phyloP scores from a whole-genome alignment of 305 asterid species.

The Vinca major region DNA sequence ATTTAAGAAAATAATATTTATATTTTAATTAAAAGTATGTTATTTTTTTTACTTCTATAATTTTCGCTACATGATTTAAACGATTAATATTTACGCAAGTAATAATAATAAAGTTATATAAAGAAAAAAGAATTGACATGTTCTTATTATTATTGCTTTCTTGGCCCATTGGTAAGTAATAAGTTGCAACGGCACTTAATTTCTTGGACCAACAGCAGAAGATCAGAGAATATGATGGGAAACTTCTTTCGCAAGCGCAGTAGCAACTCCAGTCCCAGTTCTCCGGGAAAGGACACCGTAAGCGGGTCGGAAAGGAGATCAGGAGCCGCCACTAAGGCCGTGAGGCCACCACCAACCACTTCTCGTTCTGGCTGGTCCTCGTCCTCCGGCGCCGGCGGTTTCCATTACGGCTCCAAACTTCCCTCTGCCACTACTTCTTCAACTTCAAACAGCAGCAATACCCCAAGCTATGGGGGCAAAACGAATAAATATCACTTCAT shows the following conservation, averaged over 20 bases:
- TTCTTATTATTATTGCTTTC: too few relatives aligned
- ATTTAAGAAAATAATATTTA: too few relatives aligned
- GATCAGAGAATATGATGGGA: background rate
- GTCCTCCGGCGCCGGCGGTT: background rate
- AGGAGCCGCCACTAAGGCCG: too few relatives aligned
- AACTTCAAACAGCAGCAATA: background rate
- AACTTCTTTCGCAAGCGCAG: background rate
- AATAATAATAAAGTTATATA: too few relatives aligned
- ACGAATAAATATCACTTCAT: conserved; percentile 24
- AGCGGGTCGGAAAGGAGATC: too few relatives aligned
- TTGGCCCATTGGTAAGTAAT: too few relatives aligned
- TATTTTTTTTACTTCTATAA: too few relatives aligned
- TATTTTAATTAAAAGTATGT: too few relatives aligned
- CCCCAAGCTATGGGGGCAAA: conserved; percentile 5
- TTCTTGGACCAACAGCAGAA: background rate
- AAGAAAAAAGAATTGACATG: too few relatives aligned
- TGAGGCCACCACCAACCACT: background rate
- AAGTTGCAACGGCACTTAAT: too few relatives aligned
- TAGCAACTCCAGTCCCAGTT: background rate
- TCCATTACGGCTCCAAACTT: background rate
- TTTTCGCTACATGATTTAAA: too few relatives aligned
- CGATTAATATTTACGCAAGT: too few relatives aligned
- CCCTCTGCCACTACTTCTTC: background rate
- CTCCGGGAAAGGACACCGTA: background rate
- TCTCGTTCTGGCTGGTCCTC: background rate